Base-by-base conservation (phyloP, 1,139 yeast species). In the Geotrichum klebahnii region DNA sequence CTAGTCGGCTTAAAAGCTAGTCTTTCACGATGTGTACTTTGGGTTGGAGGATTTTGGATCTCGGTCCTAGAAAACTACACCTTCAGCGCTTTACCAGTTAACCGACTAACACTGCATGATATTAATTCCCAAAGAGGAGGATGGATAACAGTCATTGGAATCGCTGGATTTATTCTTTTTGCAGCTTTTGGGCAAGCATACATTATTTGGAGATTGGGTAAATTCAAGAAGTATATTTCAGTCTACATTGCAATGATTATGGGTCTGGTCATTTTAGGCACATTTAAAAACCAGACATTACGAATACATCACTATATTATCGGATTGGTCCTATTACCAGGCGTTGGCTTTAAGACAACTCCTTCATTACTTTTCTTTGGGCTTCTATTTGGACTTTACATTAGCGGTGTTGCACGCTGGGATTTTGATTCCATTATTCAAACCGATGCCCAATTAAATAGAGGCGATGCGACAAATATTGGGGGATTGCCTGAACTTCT, bases 381-480 rank as follows among this genome's bases (percentile, higher is more conserved):
- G 1, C 76, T 92, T 1, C 70, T 92, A 23, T 66, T 87, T 1
- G 98, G 97, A 0, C 71, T 90, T 34, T 77, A 85, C 51, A 74
- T 89, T 6, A 84, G 92, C 20, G 98, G 98, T 0, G 80, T 88
- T 1, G 81, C 95, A 0, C 73, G 95, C 53, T 90, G 98, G 98
- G 97, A 94, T 48, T 81, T 84, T 61, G 97, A 95, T 2, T 82
- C 96, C 20, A 81, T 90, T 53, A 80, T 85, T 1, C 96, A 90
- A 62, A 88, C 97, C 0, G 77, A 77, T 42, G 70, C 75, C 10
- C 77, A 88, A 12, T 67, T 89, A 44, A 68, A 80, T 54, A 71
- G 96, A 57, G 84, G 84, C 24, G 96, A 87, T 57, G 95, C 95
- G 0, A 73, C 78, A 39, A 43, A 57, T 12, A 28, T 55, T 41